Conservation (phyloP, 2,329 filamentous ascomycete genomes). For the Cladophialophora exuberans region DNA sequence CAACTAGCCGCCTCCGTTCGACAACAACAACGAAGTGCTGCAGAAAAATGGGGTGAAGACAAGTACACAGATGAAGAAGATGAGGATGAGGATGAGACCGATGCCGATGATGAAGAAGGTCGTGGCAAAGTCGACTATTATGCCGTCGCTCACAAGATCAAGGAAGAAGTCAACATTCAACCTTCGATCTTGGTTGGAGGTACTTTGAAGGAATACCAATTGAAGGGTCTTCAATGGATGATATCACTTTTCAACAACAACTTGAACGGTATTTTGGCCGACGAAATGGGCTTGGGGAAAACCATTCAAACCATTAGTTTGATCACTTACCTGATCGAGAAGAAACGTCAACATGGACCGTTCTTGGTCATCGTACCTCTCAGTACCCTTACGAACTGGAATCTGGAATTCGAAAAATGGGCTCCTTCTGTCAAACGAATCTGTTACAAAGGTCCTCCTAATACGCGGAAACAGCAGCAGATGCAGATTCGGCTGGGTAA, state of each 20-base stretch:
- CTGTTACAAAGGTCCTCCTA: slow-evolving; percentile 96
- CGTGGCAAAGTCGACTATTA: slow-evolving; percentile 96
- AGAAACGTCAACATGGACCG: slow-evolving; percentile 86
- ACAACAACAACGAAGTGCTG: slow-evolving; percentile 83
- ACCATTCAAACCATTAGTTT: slow-evolving; percentile 98
- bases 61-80: slow-evolving; percentile 56
- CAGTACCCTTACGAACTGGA: slow-evolving; percentile 98
- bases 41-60: slow-evolving; percentile 75
- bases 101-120: slow-evolving; percentile 69
- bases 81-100: slow-evolving; percentile 67
- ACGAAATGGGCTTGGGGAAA: slow-evolving; percentile 99
- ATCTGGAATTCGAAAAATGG: slow-evolving; percentile 98
- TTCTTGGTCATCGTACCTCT: slow-evolving; percentile 96
- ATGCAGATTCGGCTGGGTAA: slow-evolving; percentile 91
- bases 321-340: slow-evolving; percentile 95
- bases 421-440: slow-evolving; percentile 83
- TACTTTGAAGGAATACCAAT: slow-evolving; percentile 91
- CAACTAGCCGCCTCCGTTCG: slow-evolving; percentile 95
- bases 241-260: slow-evolving; percentile 99
- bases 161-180: slow-evolving; percentile 85
- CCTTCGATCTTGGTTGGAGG: slow-evolving; percentile 88
- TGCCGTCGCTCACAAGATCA: slow-evolving; percentile 92
- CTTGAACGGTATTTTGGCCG: slow-evolving; percentile 95
- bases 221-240: slow-evolving; percentile 99
- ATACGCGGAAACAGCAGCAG: slow-evolving; percentile 83